Evolutionary conservation across 192 early-diverging fungal genomes (phyloP), one percentile per base, ranked within the genome.

Genomic region (Podila minutissima): DNA sequence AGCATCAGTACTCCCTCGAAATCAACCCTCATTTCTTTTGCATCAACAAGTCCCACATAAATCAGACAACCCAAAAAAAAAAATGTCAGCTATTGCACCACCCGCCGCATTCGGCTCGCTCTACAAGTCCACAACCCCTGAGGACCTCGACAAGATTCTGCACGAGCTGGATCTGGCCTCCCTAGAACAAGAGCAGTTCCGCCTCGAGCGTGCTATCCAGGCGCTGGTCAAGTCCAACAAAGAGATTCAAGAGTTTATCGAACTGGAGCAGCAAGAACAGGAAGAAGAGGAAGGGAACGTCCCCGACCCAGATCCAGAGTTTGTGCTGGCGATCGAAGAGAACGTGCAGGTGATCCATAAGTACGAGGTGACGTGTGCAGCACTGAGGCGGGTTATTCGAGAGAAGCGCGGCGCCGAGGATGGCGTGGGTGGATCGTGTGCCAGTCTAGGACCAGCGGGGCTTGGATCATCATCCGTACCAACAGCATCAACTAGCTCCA

Each of bases 311-410:
- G 77, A 81, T 35, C 77, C 77, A 58, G 77, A 81, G 48, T 81
- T 81, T 66, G 37, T 81, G 58, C 24, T 73, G 24, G 77, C 77
- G 55, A 81, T 81, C 38, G 71, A 81, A 15, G 77, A 81, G 58
- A 81, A 81, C 58, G 64, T 69, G 57, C 66, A 24, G 12, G 62
- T 81, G 35, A 81, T 81, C 53, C 66, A 33, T 1, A 81, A 81
- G 48, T 81, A 81, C 9, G 66, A 73, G 15, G 28, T 31, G n/a
- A 73, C 62, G 2, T 81, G 77, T 26, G 66, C 24, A 8, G 33
- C 68, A 3, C 33, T 81, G 46, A 69, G 37, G 58, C 58, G 20
- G 5, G 66, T 66, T 15, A 81, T 81, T 24, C 64, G 50, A 13
- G 64, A 55, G 26, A 72, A 67, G 48, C 71, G 71, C 37, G 71